Evolutionary conservation across 1,284 basidiomycete genomes (phyloP).

Genomic region (Cryptococcus floricola): DNA sequence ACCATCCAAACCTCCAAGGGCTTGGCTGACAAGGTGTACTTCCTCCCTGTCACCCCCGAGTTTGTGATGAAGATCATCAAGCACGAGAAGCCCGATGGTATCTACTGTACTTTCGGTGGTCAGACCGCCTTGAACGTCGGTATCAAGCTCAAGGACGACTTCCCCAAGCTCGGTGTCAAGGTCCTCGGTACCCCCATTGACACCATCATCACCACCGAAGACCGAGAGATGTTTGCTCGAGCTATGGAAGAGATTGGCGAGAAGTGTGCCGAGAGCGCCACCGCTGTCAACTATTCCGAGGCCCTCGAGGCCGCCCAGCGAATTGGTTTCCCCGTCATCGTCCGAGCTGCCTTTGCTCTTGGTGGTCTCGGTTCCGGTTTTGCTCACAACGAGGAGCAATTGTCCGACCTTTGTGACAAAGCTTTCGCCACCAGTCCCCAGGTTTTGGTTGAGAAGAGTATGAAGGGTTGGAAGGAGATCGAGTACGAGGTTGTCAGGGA

Average conservation of each 20-base stretch:
- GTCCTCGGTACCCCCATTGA: conserved; percentile 94
- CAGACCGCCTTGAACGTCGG: conserved; percentile 98
- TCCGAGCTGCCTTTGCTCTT: conserved; percentile 96
- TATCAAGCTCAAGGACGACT: conserved; percentile 93
- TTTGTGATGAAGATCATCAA: conserved; percentile 98
- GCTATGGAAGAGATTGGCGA: conserved; percentile 98
- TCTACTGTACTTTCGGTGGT: conserved; percentile 95
- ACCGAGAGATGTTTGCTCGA: conserved; percentile 94
- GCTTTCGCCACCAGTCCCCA: conserved; percentile 85
- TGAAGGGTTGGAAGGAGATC: conserved; percentile 99
- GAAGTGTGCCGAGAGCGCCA: conserved; percentile 76
- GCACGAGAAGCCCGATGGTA: conserved; percentile 96
- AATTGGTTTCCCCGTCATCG: conserved; percentile 98
- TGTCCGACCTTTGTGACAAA: conserved; percentile 89
- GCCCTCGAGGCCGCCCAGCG: conserved; percentile 73
- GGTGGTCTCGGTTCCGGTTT: conserved; percentile 99
- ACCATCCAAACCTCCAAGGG: conserved; percentile 97
- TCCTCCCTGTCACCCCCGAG: conserved; percentile 92
- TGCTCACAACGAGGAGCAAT: conserved; percentile 89
- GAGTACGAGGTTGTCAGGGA: conserved; percentile 99
- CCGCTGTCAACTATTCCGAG: conserved; percentile 84
- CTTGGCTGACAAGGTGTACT: conserved; percentile 94
- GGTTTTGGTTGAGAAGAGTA: conserved; percentile 93
- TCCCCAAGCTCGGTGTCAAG: conserved; percentile 89
- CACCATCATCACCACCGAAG: conserved; percentile 95